These are phyloP conservation scores for Hygrophila difformis DNA, from an alignment of 257 asterid species.

Conservation along the genomic window DNA sequence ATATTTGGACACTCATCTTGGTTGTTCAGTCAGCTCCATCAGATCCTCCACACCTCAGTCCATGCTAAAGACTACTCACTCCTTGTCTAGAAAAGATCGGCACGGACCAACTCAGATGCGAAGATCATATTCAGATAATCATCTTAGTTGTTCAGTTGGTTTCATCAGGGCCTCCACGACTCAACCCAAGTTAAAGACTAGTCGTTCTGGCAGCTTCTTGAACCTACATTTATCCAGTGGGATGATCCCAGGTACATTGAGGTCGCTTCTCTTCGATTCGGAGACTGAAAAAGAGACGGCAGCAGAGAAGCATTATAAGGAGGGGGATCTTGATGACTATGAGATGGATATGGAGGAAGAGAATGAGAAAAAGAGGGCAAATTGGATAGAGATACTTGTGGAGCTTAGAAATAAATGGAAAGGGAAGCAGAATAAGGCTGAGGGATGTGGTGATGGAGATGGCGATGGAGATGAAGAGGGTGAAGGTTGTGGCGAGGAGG, in stretches of 20 bases:
- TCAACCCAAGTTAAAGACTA: conserved; percentile 34
- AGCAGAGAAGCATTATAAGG: conserved; percentile 13
- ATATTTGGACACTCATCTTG: conserved; percentile 39
- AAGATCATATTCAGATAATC: conserved; percentile 40
- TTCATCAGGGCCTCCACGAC: conserved; percentile 28
- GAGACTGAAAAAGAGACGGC: conserved; percentile 24
- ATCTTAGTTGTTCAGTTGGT: conserved; percentile 22
- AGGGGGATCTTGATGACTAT: conserved; percentile 8
- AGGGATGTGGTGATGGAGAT: conserved; percentile 12
- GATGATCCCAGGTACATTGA: conserved; percentile 39
- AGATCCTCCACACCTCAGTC: conserved; percentile 30
- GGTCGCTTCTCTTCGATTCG: conserved; percentile 33
- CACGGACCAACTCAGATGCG: conserved; percentile 13
- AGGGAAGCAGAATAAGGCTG: conserved; percentile 27
- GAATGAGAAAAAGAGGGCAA: conserved; percentile 32
- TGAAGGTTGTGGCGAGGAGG: conserved; percentile 27
- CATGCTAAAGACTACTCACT: conserved; percentile 34
- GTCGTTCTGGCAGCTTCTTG: conserved; percentile 38
- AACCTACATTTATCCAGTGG: conserved; percentile 38
- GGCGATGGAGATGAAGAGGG: conserved; percentile 12
- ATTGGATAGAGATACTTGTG: conserved; percentile 65
- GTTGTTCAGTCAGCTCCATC: conserved; percentile 16
- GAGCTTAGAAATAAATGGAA: conserved; percentile 56
- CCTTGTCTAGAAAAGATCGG: conserved; percentile 27
- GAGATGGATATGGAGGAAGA: conserved; percentile 18